Evolutionary conservation across 371 early-diverging fungal genomes (phyloP), one percentile per base, ranked within the genome.

Genomic region (Thermomucor indicae-seudaticae): DNA sequence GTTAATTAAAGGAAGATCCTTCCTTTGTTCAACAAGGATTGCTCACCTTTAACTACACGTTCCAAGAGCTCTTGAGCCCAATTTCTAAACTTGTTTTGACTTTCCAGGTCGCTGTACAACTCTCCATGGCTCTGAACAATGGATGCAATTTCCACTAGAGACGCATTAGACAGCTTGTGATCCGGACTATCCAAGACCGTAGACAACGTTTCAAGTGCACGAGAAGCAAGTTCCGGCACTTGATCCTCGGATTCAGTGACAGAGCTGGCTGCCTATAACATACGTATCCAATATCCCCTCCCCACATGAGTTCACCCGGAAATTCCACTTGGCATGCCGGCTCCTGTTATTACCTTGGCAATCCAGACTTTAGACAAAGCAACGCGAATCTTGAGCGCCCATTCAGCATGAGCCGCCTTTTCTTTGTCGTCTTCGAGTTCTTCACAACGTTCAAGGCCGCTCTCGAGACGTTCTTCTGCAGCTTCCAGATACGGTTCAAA

Each of bases 401-500:
- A 16, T 24, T 58, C 58, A 19, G 28, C 39, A 7, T 60, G 25
- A 12, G 50, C 58, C 0, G 31, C 49, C 8, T 57, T 41, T 3
- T 59, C 49, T 4, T 54, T 51, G 17, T 56, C 47, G 12, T 47
- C 41, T 2, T 45, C 39, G 17, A 49, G 20, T n/a, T 51, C 58
- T 28, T 55, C 29, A 16, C 39, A 49, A 31, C 43, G 53, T 19
- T 62, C 63, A 34, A 70, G 38, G 22, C 66, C 70, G 23, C 56
- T 53, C 19, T 60, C 57, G n/a, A 76, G 35, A 25, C 77, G 53
- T 43, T 72, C 77, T 46, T 68, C 65, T 5, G 77, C 73, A 7
- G 70, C 72, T 10, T 72, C 73, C 24, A 68, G 53, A 48, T 62
- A 76, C 8, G 70, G 62, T 8, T 52, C 62, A 54, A 70, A 64